phyloP scores from a whole-genome alignment of 306 rosid genomes.

The Hylodesmum podocarpum region DNA sequence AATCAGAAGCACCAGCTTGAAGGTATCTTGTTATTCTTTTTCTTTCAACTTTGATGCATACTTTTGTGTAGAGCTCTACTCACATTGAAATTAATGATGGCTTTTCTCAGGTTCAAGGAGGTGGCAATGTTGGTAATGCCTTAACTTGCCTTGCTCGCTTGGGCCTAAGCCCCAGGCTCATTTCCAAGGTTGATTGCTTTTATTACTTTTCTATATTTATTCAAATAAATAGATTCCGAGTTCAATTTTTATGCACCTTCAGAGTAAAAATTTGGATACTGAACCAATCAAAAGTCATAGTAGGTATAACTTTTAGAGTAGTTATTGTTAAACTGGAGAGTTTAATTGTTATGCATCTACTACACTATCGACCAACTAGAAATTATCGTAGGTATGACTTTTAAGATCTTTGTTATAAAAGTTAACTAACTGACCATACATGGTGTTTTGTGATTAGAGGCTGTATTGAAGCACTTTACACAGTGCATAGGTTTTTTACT shows the following conservation, averaged over 20 bases:
- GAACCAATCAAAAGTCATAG: background rate
- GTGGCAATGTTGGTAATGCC: constrained; percentile 89
- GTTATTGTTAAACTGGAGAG: too few relatives aligned
- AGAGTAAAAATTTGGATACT: background rate
- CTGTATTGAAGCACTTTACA: too few relatives aligned
- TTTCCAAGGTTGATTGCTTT: constrained; percentile 64
- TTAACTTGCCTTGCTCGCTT: constrained; percentile 80
- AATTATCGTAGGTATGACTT: too few relatives aligned
- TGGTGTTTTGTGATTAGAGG: too few relatives aligned
- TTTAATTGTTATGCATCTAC: too few relatives aligned
- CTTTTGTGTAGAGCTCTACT: background rate
- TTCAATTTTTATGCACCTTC: background rate
- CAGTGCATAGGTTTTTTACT: too few relatives aligned
- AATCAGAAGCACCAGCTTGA: constrained; percentile 71
- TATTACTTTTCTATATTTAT: background rate
- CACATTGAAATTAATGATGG: background rate
- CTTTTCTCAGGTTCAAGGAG: constrained; percentile 81
- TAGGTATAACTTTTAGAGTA: background rate
- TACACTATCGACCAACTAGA: too few relatives aligned
- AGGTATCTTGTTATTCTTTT: constrained; percentile 40
- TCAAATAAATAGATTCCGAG: background rate
- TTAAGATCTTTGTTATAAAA: too few relatives aligned
- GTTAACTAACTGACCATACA: too few relatives aligned
- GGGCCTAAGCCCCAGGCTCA: constrained; percentile 74
- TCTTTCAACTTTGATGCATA: background rate